Base-by-base conservation (phyloP, 2,329 filamentous ascomycete genomes). In the Trichoderma polysporum region DNA sequence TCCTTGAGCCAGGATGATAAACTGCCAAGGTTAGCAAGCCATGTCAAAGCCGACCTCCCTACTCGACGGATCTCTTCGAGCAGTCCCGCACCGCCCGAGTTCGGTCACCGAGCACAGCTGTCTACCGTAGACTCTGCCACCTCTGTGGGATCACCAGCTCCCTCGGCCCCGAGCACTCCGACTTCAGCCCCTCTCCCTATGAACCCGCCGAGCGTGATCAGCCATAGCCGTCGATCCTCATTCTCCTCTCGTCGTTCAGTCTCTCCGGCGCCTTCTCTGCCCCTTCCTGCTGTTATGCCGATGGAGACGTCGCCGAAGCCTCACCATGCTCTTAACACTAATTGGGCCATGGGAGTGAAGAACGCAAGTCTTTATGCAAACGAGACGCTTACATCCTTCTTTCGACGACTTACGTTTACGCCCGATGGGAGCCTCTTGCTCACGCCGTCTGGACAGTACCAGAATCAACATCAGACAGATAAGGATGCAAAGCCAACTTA, bases 341-440 rank as follows among this genome's bases (percentile, higher is more conserved):
- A 79, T 39, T 77, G 77, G 70, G 83, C 86, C 33, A 72, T 90
- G 17, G 90, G 90, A 10, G 86, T 92, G 62, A 92, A 90, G 75
- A 97, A 97, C 73, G 89, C 93, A 49, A 93, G 89, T 72, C 89
- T 99, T 53, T 99, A 99, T 76, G 93, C 93, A 53, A 98, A 97
- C 74, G 95, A 99, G 79, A 97, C 94, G 0, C 86, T 98, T 68
- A 97, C 94, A 0, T 98, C 95, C 0, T 99, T 99, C 81, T 99
- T 99, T 81, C 87, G 95, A 61, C 88, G 95, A 54, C 83, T 99
- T 58, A 94, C 94, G 0, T 99, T 99, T 76, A 93, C 96, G 1
- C 94, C 95, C 0, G 96, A 99, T 75, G 95, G 95, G 29, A 97
- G 94, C 76, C 83, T 99, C 58, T 85, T 99, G 4, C 90, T 99